phyloP scores from a whole-genome alignment of 805 yeast species.

The Myxozyma geophila region DNA sequence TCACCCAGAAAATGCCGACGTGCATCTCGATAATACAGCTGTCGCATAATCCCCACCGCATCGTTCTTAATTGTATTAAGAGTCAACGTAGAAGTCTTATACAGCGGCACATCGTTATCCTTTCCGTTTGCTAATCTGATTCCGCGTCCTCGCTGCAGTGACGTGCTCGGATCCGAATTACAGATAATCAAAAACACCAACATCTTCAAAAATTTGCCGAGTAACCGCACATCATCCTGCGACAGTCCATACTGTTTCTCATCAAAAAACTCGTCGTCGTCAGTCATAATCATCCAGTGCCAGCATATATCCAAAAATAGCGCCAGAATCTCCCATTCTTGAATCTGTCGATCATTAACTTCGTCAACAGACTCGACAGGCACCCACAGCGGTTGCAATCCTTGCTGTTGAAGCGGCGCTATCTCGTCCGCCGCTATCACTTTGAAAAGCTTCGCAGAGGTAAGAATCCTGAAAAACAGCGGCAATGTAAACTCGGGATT shows the following conservation, averaged over 20 bases:
- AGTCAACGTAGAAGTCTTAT: conserved; percentile 21
- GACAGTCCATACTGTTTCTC: conserved; percentile 50
- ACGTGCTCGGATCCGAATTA: conserved; percentile 38
- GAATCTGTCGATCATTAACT: conserved; percentile 5
- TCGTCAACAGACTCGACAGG: conserved; percentile 5
- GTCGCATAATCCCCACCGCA: conserved; percentile 62
- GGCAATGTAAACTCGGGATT: conserved; percentile 30
- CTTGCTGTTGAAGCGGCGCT: background rate
- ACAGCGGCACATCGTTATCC: conserved; percentile 16
- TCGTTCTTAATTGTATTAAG: conserved; percentile 43
- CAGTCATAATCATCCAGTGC: conserved; percentile 67
- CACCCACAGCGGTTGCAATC: conserved; percentile 17
- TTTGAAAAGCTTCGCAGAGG: conserved; percentile 12
- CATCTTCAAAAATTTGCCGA: conserved; percentile 56
- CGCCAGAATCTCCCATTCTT: conserved; percentile 46
- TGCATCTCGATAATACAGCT: conserved; percentile 68
- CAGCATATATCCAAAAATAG: conserved; percentile 66
- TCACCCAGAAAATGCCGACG: conserved; percentile 57
- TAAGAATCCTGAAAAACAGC: conserved; percentile 21
- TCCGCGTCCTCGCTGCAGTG: conserved; percentile 23
- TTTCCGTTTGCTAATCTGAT: conserved; percentile 11
- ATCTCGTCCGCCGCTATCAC: conserved; percentile 9
- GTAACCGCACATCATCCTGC: conserved; percentile 47
- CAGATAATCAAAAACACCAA: conserved; percentile 58
- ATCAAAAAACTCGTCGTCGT: conserved; percentile 62